Evolutionary conservation across 441 rosid species (phyloP).

Genomic region (Adansonia madagascariensis): DNA sequence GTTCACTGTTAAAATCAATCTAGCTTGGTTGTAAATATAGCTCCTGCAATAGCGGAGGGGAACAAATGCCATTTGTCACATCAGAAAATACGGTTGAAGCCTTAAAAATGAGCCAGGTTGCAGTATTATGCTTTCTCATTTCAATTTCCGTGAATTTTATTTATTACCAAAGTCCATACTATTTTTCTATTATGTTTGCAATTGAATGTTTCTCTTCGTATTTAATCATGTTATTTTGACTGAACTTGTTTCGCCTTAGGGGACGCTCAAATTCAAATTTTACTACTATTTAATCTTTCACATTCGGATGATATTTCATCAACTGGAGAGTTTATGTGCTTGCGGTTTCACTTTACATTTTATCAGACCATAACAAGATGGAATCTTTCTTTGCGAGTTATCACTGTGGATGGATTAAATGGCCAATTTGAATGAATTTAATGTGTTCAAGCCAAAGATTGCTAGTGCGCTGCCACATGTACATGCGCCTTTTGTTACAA

Average conservation of each 20-base stretch:
- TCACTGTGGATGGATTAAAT: constrained; percentile 91
- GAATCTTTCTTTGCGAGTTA: constrained; percentile 52
- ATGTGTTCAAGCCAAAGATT: constrained; percentile 96
- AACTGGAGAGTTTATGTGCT: constrained; percentile 9
- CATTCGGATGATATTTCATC: constrained; percentile 15
- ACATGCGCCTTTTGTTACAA: constrained; percentile 30
- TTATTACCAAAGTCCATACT: background rate
- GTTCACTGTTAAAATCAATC: constrained; percentile 23
- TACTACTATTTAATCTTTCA: constrained; percentile 18
- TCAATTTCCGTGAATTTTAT: constrained; percentile 12
- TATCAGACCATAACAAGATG: constrained; percentile 2
- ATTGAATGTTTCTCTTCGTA: background rate
- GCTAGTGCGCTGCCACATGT: constrained; percentile 88
- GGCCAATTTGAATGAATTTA: constrained; percentile 94
- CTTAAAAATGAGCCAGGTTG: constrained; percentile 99
- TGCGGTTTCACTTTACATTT: constrained; percentile 6
- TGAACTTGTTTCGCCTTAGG: constrained; percentile 52
- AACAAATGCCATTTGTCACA: constrained; percentile 79
- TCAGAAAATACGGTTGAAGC: constrained; percentile 99
- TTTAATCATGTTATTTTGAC: constrained; percentile 19
- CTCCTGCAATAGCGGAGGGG: constrained; percentile 91
- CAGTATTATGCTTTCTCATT: constrained; percentile 81
- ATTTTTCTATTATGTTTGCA: constrained; percentile 12
- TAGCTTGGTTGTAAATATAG: constrained; percentile 93
- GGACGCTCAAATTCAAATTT: constrained; percentile 58